Evolutionary conservation across 2,329 filamentous ascomycete genomes (phyloP).

Genomic region (Aspergillus ustus): DNA sequence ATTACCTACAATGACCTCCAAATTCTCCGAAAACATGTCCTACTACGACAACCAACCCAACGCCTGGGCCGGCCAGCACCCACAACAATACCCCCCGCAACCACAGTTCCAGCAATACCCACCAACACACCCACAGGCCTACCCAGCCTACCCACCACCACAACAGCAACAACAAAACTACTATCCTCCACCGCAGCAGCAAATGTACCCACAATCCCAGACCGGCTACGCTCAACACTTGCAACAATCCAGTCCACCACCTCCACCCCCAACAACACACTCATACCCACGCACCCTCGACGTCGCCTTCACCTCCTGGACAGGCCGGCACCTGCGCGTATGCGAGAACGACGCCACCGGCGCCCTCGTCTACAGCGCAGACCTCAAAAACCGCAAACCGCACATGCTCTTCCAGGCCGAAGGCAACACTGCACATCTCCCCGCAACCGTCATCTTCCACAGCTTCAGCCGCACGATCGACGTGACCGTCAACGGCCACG

Average conservation of each 20-base stretch:
- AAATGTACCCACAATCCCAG: not conserved
- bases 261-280: not conserved
- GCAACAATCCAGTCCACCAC: not conserved
- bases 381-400: conserved; percentile 19
- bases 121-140: not conserved
- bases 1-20: not conserved
- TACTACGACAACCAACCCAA: not conserved
- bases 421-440: conserved; percentile 7
- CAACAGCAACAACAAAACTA: not conserved
- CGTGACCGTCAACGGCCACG: conserved; percentile 11
- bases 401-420: conserved; percentile 20
- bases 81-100: not conserved
- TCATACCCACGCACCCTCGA: conserved; percentile 5
- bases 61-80: not conserved
- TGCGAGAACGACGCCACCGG: conserved; percentile 9
- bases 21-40: not conserved
- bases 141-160: not conserved
- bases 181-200: not conserved
- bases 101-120: not conserved
- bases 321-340: conserved; percentile 11
- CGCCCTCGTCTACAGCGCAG: conserved; percentile 12
- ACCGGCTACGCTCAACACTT: not conserved
- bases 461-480: conserved; percentile 14
- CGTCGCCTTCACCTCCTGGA: conserved; percentile 18
- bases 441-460: conserved; percentile 19